Conservation (phyloP, 2,329 filamentous ascomycete species). For the Aspergillus glaucus region DNA sequence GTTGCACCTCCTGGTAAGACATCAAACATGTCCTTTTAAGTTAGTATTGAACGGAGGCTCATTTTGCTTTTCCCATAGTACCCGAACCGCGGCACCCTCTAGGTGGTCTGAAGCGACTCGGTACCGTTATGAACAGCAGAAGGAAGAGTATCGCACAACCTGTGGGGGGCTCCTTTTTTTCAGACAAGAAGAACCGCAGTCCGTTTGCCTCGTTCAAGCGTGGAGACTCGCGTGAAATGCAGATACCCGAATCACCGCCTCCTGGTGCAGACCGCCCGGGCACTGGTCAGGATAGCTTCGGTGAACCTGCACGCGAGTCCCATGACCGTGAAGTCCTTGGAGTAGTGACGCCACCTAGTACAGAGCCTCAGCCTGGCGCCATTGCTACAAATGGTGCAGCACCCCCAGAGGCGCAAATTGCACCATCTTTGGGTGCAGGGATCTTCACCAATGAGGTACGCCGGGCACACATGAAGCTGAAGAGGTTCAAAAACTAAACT, state of each 20-base stretch:
- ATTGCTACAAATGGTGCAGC: constrained; percentile 23
- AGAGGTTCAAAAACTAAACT: constrained; percentile 1
- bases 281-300: constrained; percentile 21
- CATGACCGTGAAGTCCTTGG: constrained; percentile 17
- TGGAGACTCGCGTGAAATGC: constrained; percentile 33
- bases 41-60: neutral
- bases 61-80: constrained; percentile 21
- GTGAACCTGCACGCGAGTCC: constrained; percentile 18
- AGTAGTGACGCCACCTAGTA: constrained; percentile 12
- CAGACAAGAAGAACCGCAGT: constrained; percentile 38
- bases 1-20: constrained; percentile 31
- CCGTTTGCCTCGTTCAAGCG: constrained; percentile 40
- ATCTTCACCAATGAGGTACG: constrained; percentile 20
- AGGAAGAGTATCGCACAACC: constrained; percentile 38
- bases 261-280: constrained; percentile 25
- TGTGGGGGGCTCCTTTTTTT: constrained; percentile 18
- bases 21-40: neutral
- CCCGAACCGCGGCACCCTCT: constrained; percentile 36
- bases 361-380: constrained; percentile 14
- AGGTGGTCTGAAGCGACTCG: constrained; percentile 41
- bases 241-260: constrained; percentile 29
- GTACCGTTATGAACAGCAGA: constrained; percentile 41
- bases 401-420: constrained; percentile 11
- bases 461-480: neutral
- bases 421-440: constrained; percentile 7